Base-by-base conservation (phyloP, 768 basidiomycete genomes). In the Dacryopinax spathularia region DNA sequence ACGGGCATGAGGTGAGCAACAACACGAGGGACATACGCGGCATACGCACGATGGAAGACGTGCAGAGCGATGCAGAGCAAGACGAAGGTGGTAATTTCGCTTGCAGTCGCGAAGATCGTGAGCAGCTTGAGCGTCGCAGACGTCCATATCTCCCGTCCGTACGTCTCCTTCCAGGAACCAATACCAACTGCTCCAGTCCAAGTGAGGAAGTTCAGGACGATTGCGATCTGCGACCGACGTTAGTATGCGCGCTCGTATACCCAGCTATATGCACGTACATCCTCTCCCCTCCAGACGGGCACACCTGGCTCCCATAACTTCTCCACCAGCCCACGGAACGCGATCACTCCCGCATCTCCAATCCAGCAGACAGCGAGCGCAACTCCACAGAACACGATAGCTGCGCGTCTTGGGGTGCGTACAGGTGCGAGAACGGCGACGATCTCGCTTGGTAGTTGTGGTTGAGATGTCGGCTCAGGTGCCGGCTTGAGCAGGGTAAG, bases 151-250 rank as follows among this genome's bases (percentile, higher is more conserved):
- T 56, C 83, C 79, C 65, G 71, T 82, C 68, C 82, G 70, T 56
- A 56, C 9, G 48, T 3, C 18, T 56, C 48, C 34, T 77, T 79
- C 88, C 87, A 89, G 18, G 88, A 82, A 36, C 82, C 77, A 34
- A 84, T 79, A 34, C 86, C 86, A 33, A 82, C 80, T 62, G 87
- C 76, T 66, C 89, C 88, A 73, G 91, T 89, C 82, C 84, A 90
- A 13, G 87, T 80, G 9, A 89, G 89, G 43, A 89, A 75, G 10
- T 84, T 83, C 15, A 88, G 86, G 60, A 91, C 76, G 68, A 88
- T 89, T 2, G 85, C 86, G 39, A 82, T 69, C 33, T 90, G 78
- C 62, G 88, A 89, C 43, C 85, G 72, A 41, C 89, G 70, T 39
- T 88, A 65, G 5, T 66, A 68, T 0, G 66, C 63, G 10, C 69